Evolutionary conservation across 2,329 filamentous ascomycete genomes (phyloP).

Genomic region (Penicillium rolfsii): DNA sequence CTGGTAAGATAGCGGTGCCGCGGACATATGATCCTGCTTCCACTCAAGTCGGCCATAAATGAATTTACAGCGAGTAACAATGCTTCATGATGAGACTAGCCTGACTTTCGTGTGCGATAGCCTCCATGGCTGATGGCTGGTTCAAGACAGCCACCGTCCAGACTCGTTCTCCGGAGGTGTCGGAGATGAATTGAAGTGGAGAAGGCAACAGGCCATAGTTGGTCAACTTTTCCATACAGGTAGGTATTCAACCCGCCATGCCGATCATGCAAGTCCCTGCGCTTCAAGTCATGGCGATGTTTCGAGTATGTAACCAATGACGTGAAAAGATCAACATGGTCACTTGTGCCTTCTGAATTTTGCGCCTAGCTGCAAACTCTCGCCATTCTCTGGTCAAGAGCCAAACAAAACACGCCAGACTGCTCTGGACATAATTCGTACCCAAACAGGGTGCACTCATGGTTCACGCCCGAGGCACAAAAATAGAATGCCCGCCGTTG

Average conservation of each 20-base stretch:
- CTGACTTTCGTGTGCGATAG: no score
- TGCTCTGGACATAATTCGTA: not conserved
- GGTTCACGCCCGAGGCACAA: constrained; percentile 1
- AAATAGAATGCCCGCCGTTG: constrained; percentile 9
- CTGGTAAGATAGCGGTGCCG: no score
- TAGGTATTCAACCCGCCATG: not conserved
- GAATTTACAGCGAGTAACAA: not conserved
- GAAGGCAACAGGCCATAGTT: not conserved
- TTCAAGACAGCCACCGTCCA: no score
- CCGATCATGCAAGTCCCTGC: constrained; percentile 3
- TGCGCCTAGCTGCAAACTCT: not conserved
- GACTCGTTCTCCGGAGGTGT: no score
- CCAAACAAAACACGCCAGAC: not conserved
- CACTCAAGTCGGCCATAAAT: not conserved
- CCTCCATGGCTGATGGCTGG: no score
- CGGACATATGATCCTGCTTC: no score
- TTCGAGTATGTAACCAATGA: not conserved
- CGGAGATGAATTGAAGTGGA: not conserved
- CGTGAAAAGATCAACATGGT: not conserved
- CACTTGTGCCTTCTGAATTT: not conserved
- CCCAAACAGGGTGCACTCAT: not conserved
- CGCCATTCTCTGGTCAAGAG: not conserved
- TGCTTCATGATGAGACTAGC: not conserved
- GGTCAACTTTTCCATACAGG: not conserved
- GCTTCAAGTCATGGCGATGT: not conserved